Evolutionary conservation across 1,284 basidiomycete species (phyloP).

Genomic region (Puccinia coronata): DNA sequence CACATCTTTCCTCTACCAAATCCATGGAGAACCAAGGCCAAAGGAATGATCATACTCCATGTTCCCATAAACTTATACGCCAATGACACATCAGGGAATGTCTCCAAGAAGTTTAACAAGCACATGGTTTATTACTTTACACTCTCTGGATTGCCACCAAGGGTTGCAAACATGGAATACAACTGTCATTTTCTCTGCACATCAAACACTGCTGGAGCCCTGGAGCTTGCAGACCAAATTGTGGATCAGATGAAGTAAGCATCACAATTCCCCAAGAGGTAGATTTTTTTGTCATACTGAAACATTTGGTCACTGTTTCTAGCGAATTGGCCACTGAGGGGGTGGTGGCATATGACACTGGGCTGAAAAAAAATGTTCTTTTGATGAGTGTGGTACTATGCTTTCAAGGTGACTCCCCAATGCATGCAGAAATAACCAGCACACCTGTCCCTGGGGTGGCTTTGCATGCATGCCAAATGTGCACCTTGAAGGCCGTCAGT

Average conservation of each 20-base stretch:
- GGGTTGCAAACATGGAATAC: background rate
- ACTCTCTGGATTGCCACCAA: background rate
- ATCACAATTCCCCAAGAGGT: background rate
- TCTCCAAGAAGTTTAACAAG: too few species aligned
- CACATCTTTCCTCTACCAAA: too few species aligned
- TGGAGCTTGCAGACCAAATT: background rate
- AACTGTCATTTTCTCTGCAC: background rate
- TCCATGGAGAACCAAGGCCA: too few species aligned
- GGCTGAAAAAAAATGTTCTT: background rate
- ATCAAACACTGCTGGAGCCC: background rate
- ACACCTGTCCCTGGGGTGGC: background rate
- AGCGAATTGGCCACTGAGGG: background rate
- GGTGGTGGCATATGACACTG: background rate
- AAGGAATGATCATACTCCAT: too few species aligned
- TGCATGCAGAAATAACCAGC: slow-evolving; percentile 27
- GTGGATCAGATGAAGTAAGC: background rate
- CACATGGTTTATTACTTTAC: background rate
- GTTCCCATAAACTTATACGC: too few species aligned
- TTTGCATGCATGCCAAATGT: slow-evolving; percentile 15
- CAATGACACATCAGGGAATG: too few species aligned
- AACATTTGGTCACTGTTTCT: background rate
- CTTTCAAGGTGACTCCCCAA: background rate
- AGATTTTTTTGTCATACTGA: background rate
- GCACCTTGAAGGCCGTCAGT: background rate
- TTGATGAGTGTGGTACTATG: background rate